Percentiles rank a stretch among this genome's conserved stretches.
Conservation (phyloP, 2,329 filamentous ascomycete species). For the Calcarisporium arbuscula region DNA sequence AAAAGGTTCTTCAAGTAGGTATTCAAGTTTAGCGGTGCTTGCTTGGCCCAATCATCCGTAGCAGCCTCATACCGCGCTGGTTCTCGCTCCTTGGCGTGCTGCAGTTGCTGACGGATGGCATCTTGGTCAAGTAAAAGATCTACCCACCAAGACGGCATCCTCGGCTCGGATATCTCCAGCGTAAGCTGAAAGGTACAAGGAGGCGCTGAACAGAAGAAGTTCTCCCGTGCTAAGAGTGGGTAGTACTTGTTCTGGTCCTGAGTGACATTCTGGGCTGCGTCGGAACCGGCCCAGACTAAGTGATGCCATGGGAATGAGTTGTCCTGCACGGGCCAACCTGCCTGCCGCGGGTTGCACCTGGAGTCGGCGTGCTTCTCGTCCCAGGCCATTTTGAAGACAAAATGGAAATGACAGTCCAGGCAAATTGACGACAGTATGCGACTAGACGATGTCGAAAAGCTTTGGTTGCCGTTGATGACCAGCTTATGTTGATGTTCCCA, state of each 20-base stretch:
- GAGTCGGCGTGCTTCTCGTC: conserved; percentile 18
- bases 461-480: conserved; percentile 34
- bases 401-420: conserved; percentile 35
- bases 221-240: conserved; percentile 28
- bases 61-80: conserved; percentile 41
- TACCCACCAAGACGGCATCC: conserved; percentile 37
- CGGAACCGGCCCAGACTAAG: conserved; percentile 27
- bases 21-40: conserved; percentile 39
- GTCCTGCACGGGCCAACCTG: conserved; percentile 28
- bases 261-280: conserved; percentile 16
- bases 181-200: conserved; percentile 35
- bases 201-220: conserved; percentile 35
- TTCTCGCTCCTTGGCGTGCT: conserved; percentile 34
- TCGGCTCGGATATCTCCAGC: conserved; percentile 44
- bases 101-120: conserved; percentile 35
- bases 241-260: conserved; percentile 28
- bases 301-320: conserved; percentile 33
- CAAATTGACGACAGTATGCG: conserved; percentile 30
- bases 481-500: conserved; percentile 31
- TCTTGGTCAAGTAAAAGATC: conserved; percentile 37
- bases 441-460: conserved; percentile 18
- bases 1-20: conserved; percentile 47
- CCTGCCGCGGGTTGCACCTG: conserved; percentile 24
- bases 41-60: conserved; percentile 30
- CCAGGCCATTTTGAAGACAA: conserved; percentile 32